These are phyloP conservation scores for Apiosordaria backusii DNA, from an alignment of 495 filamentous ascomycete species.

Conservation along the genomic window DNA sequence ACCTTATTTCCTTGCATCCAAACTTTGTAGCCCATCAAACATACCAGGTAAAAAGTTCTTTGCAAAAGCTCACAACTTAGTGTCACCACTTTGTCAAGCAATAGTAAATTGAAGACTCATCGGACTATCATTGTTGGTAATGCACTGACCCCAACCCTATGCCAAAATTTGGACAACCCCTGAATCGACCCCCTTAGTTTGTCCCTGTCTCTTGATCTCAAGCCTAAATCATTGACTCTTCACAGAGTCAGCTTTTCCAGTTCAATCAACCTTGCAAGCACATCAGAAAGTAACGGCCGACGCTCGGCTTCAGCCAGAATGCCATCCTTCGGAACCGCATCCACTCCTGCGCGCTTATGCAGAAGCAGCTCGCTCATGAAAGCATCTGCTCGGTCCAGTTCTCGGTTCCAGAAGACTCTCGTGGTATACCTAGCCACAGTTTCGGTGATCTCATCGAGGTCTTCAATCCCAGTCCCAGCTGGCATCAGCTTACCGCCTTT, in stretches of 20 bases:
- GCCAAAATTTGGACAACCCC: not conserved
- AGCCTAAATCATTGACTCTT: not conserved
- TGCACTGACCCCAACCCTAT: too few species aligned
- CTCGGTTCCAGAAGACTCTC: conserved; percentile 9
- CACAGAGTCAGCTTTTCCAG: not conserved
- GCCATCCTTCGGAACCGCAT: not conserved
- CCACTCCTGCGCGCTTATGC: not conserved
- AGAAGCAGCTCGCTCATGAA: conserved; percentile 8
- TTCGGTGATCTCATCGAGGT: not conserved
- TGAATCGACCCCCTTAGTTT: not conserved
- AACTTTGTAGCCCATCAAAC: too few species aligned
- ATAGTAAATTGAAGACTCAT: too few species aligned
- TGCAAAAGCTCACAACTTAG: too few species aligned
- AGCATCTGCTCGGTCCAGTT: conserved; percentile 11
- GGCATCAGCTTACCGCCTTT: conserved; percentile 16
- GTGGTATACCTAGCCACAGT: conserved; percentile 7
- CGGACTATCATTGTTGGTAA: too few species aligned
- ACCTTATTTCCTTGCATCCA: too few species aligned
- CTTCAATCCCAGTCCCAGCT: not conserved
- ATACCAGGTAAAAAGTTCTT: too few species aligned
- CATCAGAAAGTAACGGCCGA: not conserved
- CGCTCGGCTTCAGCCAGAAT: not conserved
- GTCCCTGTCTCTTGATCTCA: too few species aligned
- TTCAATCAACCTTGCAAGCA: not conserved
- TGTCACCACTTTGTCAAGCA: too few species aligned